Evolutionary conservation across 305 asterid genomes (phyloP), one percentile per base, ranked within the genome.

Genomic region (Solanum hybrid): DNA sequence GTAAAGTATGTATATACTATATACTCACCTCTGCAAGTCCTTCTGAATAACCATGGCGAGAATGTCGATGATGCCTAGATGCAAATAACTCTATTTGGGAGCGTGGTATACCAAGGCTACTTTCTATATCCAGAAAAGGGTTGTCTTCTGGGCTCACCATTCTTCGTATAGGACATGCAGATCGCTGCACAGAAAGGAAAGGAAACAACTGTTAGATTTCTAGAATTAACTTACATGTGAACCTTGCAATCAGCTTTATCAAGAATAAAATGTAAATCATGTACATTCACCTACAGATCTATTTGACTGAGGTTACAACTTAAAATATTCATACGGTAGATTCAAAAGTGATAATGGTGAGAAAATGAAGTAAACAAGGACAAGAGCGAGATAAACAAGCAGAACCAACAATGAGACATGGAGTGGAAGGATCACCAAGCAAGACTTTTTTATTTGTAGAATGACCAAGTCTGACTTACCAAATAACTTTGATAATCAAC

Each of bases 21-120:
- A 32, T 57, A 90, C 96, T 90, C 88, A 97, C 99, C 98, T 96
- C 99, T 37, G 97, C 96, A 90, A 97, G 95, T 72, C 98, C 99
- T 91, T 94, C 98, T 10, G 95, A 95, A 85, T 91, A 94, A 92
- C 94, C 94, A 90, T 93, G 94, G 79, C 96, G 93, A 88, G 90
- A 91, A 89, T 95, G 97, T 29, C 95, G 97, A 93, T 92, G 94
- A 92, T 94, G 94, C 90, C 98, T 93, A 34, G 96, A 91, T 89
- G 94, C 95, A 76, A 94, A 92, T 91, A 92, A 91, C 87, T 95
- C 95, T 7, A 94, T 80, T 39, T 94, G 93, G 87, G 94, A 88
- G 83, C 92, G 94, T 36, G 95, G 90, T 85, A 94, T 33, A 89
- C 93, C 95, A 8, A 93, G 73, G 61, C 92, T 90, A 89, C 93